Conservation (phyloP, 192 early-diverging fungal species). For the Mortierella antarctica region DNA sequence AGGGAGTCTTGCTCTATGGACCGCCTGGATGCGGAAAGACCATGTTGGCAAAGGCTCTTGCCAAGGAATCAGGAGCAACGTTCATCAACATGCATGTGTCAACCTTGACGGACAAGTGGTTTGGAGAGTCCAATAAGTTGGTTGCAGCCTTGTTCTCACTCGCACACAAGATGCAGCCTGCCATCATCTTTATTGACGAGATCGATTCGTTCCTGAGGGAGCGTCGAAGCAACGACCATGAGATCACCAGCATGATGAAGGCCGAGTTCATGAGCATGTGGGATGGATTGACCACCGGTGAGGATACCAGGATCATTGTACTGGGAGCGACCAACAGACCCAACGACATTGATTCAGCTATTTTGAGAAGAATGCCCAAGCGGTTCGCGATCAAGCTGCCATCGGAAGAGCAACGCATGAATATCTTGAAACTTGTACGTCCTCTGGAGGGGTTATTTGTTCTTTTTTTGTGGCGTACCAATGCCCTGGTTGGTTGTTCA, state of each 20-base stretch:
- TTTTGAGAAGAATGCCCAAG: slow-evolving; percentile 98
- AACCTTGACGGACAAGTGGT: slow-evolving; percentile 98
- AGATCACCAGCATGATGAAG: slow-evolving; percentile 99
- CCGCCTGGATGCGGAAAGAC: slow-evolving; percentile 98
- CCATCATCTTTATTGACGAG: slow-evolving; percentile 99
- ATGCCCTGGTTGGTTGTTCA: background rate
- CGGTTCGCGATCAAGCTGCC: slow-evolving; percentile 90
- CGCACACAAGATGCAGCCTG: slow-evolving; percentile 93
- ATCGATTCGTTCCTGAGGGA: slow-evolving; percentile 98
- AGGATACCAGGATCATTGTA: slow-evolving; percentile 76
- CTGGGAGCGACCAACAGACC: slow-evolving; percentile 97
- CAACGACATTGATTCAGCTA: slow-evolving; percentile 97
- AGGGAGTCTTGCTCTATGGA: slow-evolving; percentile 95
- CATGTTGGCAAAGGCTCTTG: slow-evolving; percentile 98
- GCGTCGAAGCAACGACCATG: slow-evolving; percentile 89
- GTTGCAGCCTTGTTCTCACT: slow-evolving; percentile 92
- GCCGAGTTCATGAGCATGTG: slow-evolving; percentile 99
- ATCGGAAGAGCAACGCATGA: slow-evolving; percentile 81
- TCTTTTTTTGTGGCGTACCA: background rate
- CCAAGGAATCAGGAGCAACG: slow-evolving; percentile 95
- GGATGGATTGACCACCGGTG: slow-evolving; percentile 91
- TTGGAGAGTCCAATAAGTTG: slow-evolving; percentile 96
- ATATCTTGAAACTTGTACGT: slow-evolving; percentile 81
- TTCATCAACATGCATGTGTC: slow-evolving; percentile 99
- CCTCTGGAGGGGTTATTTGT: background rate